Base-by-base conservation (phyloP, 768 basidiomycete species). In the Chalciporus piperatus region DNA sequence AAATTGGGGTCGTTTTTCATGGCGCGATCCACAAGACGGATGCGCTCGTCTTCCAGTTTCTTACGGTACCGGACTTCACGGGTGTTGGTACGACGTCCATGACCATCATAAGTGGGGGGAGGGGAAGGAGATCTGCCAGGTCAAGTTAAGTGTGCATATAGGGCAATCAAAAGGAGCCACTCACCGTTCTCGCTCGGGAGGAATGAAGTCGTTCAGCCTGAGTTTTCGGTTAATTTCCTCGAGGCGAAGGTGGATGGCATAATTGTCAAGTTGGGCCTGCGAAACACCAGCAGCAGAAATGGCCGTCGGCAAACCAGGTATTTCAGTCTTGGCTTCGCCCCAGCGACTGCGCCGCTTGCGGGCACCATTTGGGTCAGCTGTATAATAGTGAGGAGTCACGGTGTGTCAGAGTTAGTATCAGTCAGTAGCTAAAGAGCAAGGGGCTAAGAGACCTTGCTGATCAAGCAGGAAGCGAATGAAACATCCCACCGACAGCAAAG, bases 1-100 rank as follows among this genome's bases (percentile, higher is more conserved):
- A 96, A 99, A 66, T 94, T 95, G 16, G 97, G 97, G 64, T 99
- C 97, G 55, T 91, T 90, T 72, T 96, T 96, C 84, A 98, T 89
- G 30, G 95, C 95, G 28, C 88, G 86, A 64, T 98, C 97, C 56
- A 98, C 92, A 45, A 99, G 87, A 52, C 82, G 80, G 65, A 93
- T 88, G 52, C 94, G 92, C 63, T 93, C 91, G 51, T 93, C 91
- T 70, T 93, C 91, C 19, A 93, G 80, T 66, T 94, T 95, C 72
- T 96, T 95, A 56, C 92, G 87, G 73, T 99, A 99, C 49, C 97
- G 91, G 49, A 99, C 92, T 76, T 99, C 97, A 43, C 97, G 91
- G 23, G 94, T 98, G 72, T 99, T 99, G 45, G 95, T 98, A 64
- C 97, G 84, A 49, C 97, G 92, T 76, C 97, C 97, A 62, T 98